Base-by-base conservation (phyloP, 768 basidiomycete species). In the Cubamyces lactineus region DNA sequence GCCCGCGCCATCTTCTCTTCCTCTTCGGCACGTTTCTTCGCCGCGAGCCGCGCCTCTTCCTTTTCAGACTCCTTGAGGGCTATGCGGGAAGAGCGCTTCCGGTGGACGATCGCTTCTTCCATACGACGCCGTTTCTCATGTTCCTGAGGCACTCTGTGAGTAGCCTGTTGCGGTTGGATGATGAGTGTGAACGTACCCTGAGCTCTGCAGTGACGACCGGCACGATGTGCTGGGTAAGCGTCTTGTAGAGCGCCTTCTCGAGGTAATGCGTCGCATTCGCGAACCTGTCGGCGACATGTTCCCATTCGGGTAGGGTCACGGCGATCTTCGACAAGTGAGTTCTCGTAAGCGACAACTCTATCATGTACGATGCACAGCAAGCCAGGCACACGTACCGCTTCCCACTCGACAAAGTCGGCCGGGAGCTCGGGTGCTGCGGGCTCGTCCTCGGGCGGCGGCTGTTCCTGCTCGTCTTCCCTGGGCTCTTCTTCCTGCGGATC, bases 61-160 rank as follows among this genome's bases (percentile, higher is more conserved):
- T 84, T 86, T 73, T 92, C 92, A 39, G 78, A 84, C 72, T 96
- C 94, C 67, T 86, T 88, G 41, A 87, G 76, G 3, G 92, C 91
- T 59, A 97, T 86, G 34, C 96, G 89, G 17, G 92, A 92, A 0
- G 94, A 96, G 23, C 95, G 88, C 73, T 98, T 97, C 61, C 95
- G 86, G 62, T 92, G 90, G 24, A 85, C 83, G 13, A 95, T 76
- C 1, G 91, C 90, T 65, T 91, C 88, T 63, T 92, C 89, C 53
- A 90, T 62, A 15, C 80, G 83, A 23, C 81, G 79, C 70, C 86
- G 85, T 39, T 78, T 81, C 69, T 88, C 84, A 30, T 79, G 75
- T 75, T 89, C 86, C 89, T 91, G 69, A 55, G 46, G 15, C 67
- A 3, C 9, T 9, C 2, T 5, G 26, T 23, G 17, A 28, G 16